Conservation (phyloP, 2,329 filamentous ascomycete species). For the Penicillium sp. region DNA sequence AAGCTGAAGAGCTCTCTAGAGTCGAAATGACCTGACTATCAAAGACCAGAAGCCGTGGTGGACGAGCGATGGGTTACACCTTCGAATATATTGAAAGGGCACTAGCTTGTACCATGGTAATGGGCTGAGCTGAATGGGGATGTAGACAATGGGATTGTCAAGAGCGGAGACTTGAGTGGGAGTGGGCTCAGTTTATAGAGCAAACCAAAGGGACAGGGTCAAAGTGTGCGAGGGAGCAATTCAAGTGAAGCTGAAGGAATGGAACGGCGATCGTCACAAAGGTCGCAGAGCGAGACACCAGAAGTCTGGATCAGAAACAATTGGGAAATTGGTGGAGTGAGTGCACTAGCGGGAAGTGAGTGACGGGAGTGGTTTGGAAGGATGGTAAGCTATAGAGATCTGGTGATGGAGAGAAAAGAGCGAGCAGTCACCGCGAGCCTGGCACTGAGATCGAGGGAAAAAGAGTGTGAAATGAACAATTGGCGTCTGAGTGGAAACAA, state of each 20-base stretch:
- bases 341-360: slow-evolving; percentile 13
- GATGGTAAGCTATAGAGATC: not conserved
- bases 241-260: slow-evolving; percentile 17
- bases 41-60: slow-evolving; percentile 4
- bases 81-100: slow-evolving; percentile 20
- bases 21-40: not conserved
- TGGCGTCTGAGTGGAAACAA: not conserved
- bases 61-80: slow-evolving; percentile 22
- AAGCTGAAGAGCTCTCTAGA: not conserved
- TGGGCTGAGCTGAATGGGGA: slow-evolving; percentile 4
- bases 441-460: not conserved
- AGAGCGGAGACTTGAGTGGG: slow-evolving; percentile 1
- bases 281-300: slow-evolving; percentile 1
- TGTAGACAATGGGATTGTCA: slow-evolving; percentile 12
- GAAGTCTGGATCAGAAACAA: slow-evolving; percentile 18
- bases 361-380: slow-evolving; percentile 5
- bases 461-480: not conserved
- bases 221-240: slow-evolving; percentile 17
- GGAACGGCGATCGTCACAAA: slow-evolving; percentile 19
- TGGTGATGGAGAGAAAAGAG: not conserved
- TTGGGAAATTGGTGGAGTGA: slow-evolving; percentile 16
- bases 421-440: not conserved
- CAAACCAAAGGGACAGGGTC: not conserved
- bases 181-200: slow-evolving; percentile 13
- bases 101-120: slow-evolving; percentile 25